Base-by-base conservation (phyloP, 352 stramenopile species). In the Globisporangium middletonii region DNA sequence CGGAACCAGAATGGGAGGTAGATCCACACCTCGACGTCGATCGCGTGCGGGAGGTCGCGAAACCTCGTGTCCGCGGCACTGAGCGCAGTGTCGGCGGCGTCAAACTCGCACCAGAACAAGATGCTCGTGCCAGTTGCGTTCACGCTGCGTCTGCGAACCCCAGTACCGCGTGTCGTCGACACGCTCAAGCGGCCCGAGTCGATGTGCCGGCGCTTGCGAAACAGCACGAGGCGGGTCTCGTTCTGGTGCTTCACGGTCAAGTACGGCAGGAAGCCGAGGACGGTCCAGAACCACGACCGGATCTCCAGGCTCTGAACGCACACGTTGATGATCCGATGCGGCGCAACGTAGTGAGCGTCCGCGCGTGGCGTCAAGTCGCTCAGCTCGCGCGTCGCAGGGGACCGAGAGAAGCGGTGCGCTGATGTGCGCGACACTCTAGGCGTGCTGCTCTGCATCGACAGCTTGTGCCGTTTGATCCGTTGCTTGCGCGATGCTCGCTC, bases 11-110 rank as follows among this genome's bases (percentile, higher is more conserved):
- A 72, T 2, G 68, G 64, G 9, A 75, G 18, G 41, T 72, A 72
- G 28, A 75, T 59, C 64, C 68, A 70, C 1, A 75, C 53, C 60
- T 75, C 60, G 15, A 75, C 53, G 27, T 67, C 58, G 7, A 72
- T 27, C 2, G 64, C 56, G 26, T 71, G 60, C 12, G 58, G 54
- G 13, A 70, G 35, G 16, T 74, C 67, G 4, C 53, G 41, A 50
- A 49, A 50, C 18, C 23, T 53, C 3, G 59, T 66, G 18, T 42
- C 9, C 9, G 59, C 27, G 26, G 42, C 37, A 13, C 23, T 35
- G 1, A 53, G 3, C 1, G 35, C 33, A 3, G 33, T 11, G 23
- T 55, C 18, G 9, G 44, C 30, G 4, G 30, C n/a, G 23, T 45
- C 50, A 23, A 46, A 55, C 3, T 23, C 13, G 50, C 50, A 35